These are phyloP conservation scores for Schizophyllum amplum DNA, from an alignment of 1,284 basidiomycete genomes.

Conservation along the genomic window DNA sequence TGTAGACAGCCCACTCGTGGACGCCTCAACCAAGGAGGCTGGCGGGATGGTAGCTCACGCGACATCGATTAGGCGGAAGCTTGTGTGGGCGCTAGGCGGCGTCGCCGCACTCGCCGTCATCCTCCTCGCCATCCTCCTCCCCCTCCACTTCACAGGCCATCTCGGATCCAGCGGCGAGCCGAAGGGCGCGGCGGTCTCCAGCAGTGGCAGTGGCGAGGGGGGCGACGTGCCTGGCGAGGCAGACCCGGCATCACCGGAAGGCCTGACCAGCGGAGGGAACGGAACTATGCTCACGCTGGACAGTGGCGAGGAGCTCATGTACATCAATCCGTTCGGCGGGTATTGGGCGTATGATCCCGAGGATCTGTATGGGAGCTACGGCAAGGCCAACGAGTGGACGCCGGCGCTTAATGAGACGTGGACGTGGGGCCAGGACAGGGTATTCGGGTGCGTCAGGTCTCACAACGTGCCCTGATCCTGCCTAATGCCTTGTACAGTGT, in stretches of 20 bases:
- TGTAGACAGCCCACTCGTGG: neutral
- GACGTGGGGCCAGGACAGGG: slow-evolving; percentile 9
- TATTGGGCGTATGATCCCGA: slow-evolving; percentile 7
- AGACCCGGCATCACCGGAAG: neutral
- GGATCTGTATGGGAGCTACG: slow-evolving; percentile 5
- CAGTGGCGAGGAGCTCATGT: slow-evolving; percentile 6
- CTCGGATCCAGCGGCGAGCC: slow-evolving; percentile 1
- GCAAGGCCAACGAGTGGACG: slow-evolving; percentile 9
- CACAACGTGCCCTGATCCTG: neutral
- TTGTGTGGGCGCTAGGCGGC: slow-evolving; percentile 1
- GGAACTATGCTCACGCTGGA: slow-evolving; percentile 6
- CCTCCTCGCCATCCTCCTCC: slow-evolving; percentile 8
- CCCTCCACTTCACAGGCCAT: slow-evolving; percentile 10
- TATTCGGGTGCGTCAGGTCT: slow-evolving; percentile 2
- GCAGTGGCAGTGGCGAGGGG: neutral
- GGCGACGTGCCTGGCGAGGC: neutral
- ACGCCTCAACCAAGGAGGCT: neutral
- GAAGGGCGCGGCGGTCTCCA: neutral
- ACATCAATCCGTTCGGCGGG: slow-evolving; percentile 9
- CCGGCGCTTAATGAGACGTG: slow-evolving; percentile 10
- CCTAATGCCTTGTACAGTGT: slow-evolving; percentile 29
- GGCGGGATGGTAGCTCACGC: neutral
- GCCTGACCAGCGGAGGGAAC: slow-evolving; percentile 4
- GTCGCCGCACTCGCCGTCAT: slow-evolving; percentile 6
- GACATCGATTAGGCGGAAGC: slow-evolving; percentile 3